phyloP scores from a whole-genome alignment of 805 yeast species.

The Hanseniaspora singularis region DNA sequence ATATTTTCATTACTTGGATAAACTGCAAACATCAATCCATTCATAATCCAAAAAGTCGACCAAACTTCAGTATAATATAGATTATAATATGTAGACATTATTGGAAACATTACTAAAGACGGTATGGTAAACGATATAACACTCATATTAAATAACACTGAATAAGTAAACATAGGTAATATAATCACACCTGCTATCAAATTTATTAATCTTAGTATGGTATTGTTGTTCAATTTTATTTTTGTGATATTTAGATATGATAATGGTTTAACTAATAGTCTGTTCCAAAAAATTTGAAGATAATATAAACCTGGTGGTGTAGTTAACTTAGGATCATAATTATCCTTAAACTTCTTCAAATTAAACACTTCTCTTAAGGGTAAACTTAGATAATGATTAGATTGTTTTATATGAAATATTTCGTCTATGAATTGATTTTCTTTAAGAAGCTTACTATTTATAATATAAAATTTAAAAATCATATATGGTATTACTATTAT shows the following conservation, averaged over 20 bases:
- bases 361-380: neutral
- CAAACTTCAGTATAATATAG: slow-evolving; percentile 89
- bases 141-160: slow-evolving; percentile 31
- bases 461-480: slow-evolving; percentile 3
- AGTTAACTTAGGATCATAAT: slow-evolving; percentile 84
- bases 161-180: slow-evolving; percentile 38
- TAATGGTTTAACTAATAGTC: slow-evolving; percentile 21
- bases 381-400: slow-evolving; percentile 50
- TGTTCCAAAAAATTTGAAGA: slow-evolving; percentile 32
- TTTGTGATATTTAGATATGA: slow-evolving; percentile 14
- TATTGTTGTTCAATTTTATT: slow-evolving; percentile 23
- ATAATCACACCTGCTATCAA: slow-evolving; percentile 49
- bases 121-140: slow-evolving; percentile 36
- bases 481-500: slow-evolving; percentile 5
- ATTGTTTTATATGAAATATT: slow-evolving; percentile 73
- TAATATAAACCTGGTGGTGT: slow-evolving; percentile 90
- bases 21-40: slow-evolving; percentile 40
- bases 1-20: slow-evolving; percentile 30
- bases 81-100: slow-evolving; percentile 58
- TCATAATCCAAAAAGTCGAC: slow-evolving; percentile 62
- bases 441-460: neutral
- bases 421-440: slow-evolving; percentile 42
- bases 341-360: neutral
- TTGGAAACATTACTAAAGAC: slow-evolving; percentile 47
- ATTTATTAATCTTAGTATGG: slow-evolving; percentile 46